Conservation (phyloP, 176 grass and related monocot genomes). For the Cenchrus fungigraminus region DNA sequence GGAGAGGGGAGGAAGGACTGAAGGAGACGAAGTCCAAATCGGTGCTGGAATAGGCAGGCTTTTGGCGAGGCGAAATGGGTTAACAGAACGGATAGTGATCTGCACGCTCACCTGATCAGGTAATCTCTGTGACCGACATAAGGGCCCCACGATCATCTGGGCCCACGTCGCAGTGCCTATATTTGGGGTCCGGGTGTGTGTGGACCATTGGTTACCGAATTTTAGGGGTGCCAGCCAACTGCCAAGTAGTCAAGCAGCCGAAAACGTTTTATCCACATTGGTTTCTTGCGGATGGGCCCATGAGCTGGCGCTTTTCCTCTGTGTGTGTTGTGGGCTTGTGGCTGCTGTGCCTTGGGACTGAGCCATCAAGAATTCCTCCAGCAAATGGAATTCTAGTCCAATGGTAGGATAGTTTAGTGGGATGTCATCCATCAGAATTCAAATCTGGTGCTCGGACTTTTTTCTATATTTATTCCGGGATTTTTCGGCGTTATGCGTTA, state of each 20-base stretch:
- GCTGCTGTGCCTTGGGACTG: background rate
- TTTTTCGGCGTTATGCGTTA: too few relatives aligned
- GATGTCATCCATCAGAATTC: too few relatives aligned
- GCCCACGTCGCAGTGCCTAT: background rate
- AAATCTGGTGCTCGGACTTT: too few relatives aligned
- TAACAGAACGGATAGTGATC: background rate
- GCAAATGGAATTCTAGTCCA: too few relatives aligned
- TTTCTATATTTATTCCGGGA: too few relatives aligned
- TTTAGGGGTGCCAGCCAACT: background rate
- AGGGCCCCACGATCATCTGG: background rate
- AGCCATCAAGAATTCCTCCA: background rate
- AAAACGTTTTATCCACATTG: conserved; percentile 14
- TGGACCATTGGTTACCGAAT: background rate
- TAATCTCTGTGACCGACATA: rapidly evolving
- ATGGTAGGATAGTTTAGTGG: too few relatives aligned
- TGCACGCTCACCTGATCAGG: background rate
- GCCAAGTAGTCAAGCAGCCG: background rate
- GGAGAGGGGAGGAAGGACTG: background rate
- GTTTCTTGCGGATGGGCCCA: background rate
- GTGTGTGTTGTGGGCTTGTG: background rate
- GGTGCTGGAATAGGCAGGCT: background rate
- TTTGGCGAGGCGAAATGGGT: background rate
- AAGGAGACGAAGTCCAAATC: conserved; percentile 23
- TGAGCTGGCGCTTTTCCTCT: background rate
- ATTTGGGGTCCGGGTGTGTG: background rate